Evolutionary conservation across 2,329 filamentous ascomycete species (phyloP), one percentile per base, ranked within the genome.

Genomic region (Akanthomyces lecanii): DNA sequence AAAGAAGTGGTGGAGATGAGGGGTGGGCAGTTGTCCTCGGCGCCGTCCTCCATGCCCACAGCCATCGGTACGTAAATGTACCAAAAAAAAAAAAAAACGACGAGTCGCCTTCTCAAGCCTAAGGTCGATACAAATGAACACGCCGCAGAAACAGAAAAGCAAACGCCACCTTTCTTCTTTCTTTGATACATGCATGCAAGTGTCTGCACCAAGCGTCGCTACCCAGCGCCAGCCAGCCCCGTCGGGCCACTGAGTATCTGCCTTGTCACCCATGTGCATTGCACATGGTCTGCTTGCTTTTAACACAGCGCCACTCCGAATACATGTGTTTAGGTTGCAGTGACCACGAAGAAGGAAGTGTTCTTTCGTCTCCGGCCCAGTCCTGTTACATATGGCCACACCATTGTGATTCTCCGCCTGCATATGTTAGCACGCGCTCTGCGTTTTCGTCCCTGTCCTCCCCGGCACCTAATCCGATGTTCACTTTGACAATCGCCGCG

Each of bases 191-290:
- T 50, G 45, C 56, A 59, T 50, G 42, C 28, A 48, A 18, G 21
- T 47, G 38, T 48, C 55, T 38, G 55, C 21, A 25, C 28, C 55
- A n/a, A 18, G 56, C 30, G 56, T 59, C 45, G 44, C 21, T 50
- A 50, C 45, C 44, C 56, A 50, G 55, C 53, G 18, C n/a, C 21
- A 8, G 18, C 10, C 7, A 8, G 44, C 30, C 44, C n/a, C 42
- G 14, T 23, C 42, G 28, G 30, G 25, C 36, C 23, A 18, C n/a
- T 30, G 25, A 57, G 28, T 47, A 47, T 36, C 28, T 33, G 30
- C n/a, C n/a, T 58, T 38, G 38, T 12, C 38, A 14, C 23, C 52
- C 16, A 42, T 40, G n/a, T 53, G 51, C 33, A n/a, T 12, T 54
- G 48, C 48, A 28, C 28, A n/a, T 51, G 25, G n/a, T 18, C 12